Evolutionary conservation across 202 grass and related monocot genomes (phyloP).

Genomic region (Schoenoplectus tabernaemontani): DNA sequence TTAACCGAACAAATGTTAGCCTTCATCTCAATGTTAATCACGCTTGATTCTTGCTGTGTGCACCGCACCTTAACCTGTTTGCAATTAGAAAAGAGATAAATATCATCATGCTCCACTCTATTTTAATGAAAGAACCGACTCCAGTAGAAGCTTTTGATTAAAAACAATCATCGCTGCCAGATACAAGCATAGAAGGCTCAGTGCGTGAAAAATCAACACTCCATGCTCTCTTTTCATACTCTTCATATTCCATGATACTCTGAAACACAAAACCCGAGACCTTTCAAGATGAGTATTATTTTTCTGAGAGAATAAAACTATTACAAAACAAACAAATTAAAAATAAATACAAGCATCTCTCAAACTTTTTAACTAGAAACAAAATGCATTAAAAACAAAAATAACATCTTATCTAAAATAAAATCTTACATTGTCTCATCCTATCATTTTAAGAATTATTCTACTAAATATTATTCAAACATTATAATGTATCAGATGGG

Average conservation of each 20-base stretch:
- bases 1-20: slow-evolving; percentile 99
- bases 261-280: slow-evolving; percentile 24
- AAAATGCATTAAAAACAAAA: no score
- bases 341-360: no score
- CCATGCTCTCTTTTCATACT: slow-evolving; percentile 99
- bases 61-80: slow-evolving; percentile 96
- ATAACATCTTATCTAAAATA: no score
- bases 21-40: slow-evolving; percentile 98
- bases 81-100: background rate
- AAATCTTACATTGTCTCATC: no score
- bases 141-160: background rate
- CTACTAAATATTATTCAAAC: no score
- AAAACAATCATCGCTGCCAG: slow-evolving; percentile 93
- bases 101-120: slow-evolving; percentile 25
- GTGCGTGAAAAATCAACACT: slow-evolving; percentile 98
- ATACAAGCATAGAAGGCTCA: slow-evolving; percentile 90
- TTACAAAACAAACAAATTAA: background rate
- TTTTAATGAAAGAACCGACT: background rate
- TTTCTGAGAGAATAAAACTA: background rate
- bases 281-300: background rate
- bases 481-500: no score
- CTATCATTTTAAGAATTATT: no score
- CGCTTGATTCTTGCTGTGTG: slow-evolving; percentile 92
- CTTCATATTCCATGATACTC: slow-evolving; percentile 99
- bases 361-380: no score